These are phyloP conservation scores for Fonsecaea erecta DNA, from an alignment of 2,329 filamentous ascomycete species.

Conservation along the genomic window DNA sequence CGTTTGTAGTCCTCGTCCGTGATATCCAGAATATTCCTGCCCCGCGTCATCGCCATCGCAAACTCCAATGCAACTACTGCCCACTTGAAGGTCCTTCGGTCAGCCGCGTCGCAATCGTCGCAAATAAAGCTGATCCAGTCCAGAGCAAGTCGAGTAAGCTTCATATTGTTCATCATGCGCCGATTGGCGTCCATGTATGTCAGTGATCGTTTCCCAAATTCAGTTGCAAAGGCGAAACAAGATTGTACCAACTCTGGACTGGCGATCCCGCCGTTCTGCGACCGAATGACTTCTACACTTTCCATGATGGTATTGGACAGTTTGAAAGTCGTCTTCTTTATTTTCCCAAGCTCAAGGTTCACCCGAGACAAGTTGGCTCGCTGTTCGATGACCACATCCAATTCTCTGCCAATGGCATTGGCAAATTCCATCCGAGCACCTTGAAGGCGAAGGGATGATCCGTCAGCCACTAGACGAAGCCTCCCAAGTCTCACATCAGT, in stretches of 20 bases:
- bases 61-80: conserved; percentile 94
- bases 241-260: conserved; percentile 97
- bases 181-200: conserved; percentile 95
- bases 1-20: conserved; percentile 84
- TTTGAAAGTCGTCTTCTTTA: conserved; percentile 94
- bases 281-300: conserved; percentile 89
- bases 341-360: conserved; percentile 86
- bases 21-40: conserved; percentile 88
- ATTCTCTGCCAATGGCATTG: conserved; percentile 77
- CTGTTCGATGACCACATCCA: conserved; percentile 89
- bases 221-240: conserved; percentile 97
- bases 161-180: conserved; percentile 95
- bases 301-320: conserved; percentile 98
- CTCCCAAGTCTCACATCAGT: conserved; percentile 87
- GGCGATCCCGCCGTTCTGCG: conserved; percentile 79
- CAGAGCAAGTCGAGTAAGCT: conserved; percentile 86
- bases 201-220: conserved; percentile 93
- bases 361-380: conserved; percentile 92
- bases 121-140: conserved; percentile 99
- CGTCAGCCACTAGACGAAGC: conserved; percentile 84
- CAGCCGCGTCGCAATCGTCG: conserved; percentile 91
- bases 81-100: conserved; percentile 96
- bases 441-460: conserved; percentile 76
- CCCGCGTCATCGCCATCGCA: conserved; percentile 94
- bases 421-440: conserved; percentile 79